Base-by-base conservation (phyloP, 768 basidiomycete genomes). In the Hericium rajendrae region DNA sequence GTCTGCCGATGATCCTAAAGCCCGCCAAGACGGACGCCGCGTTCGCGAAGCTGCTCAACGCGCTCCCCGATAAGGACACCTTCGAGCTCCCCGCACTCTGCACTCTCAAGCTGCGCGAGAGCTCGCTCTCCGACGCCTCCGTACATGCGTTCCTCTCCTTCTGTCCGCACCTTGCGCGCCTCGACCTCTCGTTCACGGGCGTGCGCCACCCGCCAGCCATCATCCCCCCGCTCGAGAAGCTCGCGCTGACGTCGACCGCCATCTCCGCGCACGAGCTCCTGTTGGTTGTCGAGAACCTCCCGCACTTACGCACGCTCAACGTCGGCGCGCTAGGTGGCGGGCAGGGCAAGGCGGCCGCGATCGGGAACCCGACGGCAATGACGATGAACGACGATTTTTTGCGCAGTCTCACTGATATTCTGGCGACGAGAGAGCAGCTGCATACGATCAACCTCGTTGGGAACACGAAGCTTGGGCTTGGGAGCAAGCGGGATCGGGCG, bases 181-280 rank as follows among this genome's bases (percentile, higher is more conserved):
- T 88, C 13, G 86, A 88, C 60, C 61, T 84, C 15, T 86, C 86
- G 5, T 88, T 85, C 69, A 88, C 85, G 2, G 62, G 63, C 13
- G 65, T 84, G 37, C 78, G 71, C 48, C 78, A 74, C 46, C 71
- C 71, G n/a, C 57, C 65, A 3, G 39, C 50, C 22, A 18, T 58
- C 43, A 32, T 60, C 2, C n/a, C 55, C 32, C 48, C 64, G 4
- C 68, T 88, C 28, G 78, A 83, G 61, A 88, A 88, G 63, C 69
- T 88, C n/a, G 78, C 78, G 2, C 67, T 88, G 24, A 84, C 82
- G 1, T 84, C 84, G 4, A 84, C 82, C 0, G 65, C 65, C 3
- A 68, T 81, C 2, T 67, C 75, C 0, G 67, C 70, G 24, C 46
- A 57, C 9, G 78, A 80, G 37, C 62, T 85, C 1, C 51, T 80